phyloP scores from a whole-genome alignment of 768 basidiomycete genomes.

The Mycena rosella region DNA sequence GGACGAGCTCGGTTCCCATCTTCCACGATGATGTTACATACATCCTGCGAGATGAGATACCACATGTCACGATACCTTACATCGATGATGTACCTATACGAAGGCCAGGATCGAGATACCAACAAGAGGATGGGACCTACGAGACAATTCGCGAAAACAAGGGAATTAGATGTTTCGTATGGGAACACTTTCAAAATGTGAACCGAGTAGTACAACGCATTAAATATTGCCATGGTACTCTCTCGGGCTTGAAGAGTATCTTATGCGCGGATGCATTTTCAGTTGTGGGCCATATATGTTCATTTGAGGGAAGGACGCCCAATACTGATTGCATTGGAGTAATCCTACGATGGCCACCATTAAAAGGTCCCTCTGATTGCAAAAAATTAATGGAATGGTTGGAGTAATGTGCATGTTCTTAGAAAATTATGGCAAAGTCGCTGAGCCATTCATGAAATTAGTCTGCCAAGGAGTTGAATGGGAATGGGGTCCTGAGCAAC shows the following conservation, averaged over 20 bases:
- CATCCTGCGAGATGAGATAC: too few relatives aligned
- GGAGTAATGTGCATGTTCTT: conserved; percentile 48
- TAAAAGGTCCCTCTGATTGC: too few relatives aligned
- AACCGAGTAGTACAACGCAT: conserved; percentile 51
- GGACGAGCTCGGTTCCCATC: too few relatives aligned
- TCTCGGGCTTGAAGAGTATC: conserved; percentile 37
- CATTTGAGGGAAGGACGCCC: conserved; percentile 46
- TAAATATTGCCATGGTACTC: too few relatives aligned
- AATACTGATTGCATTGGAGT: conserved; percentile 41
- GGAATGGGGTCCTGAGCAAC: conserved; percentile 20
- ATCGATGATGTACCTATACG: too few relatives aligned
- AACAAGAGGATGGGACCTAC: too few relatives aligned
- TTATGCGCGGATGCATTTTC: conserved; percentile 34
- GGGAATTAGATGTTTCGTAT: conserved; percentile 47
- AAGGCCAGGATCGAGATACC: too few relatives aligned
- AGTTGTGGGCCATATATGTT: conserved; percentile 53
- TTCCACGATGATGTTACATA: too few relatives aligned
- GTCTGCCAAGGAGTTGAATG: neutral
- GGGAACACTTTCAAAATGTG: conserved; percentile 51
- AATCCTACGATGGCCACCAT: too few relatives aligned
- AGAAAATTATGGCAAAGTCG: conserved; percentile 40
- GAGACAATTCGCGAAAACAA: conserved; percentile 45
- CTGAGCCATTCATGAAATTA: conserved; percentile 33
- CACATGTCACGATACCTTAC: too few relatives aligned
- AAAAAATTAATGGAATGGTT: too few relatives aligned